Base-by-base conservation (phyloP, 2,329 filamentous ascomycete genomes). In the Camptophora hylomeconis region DNA sequence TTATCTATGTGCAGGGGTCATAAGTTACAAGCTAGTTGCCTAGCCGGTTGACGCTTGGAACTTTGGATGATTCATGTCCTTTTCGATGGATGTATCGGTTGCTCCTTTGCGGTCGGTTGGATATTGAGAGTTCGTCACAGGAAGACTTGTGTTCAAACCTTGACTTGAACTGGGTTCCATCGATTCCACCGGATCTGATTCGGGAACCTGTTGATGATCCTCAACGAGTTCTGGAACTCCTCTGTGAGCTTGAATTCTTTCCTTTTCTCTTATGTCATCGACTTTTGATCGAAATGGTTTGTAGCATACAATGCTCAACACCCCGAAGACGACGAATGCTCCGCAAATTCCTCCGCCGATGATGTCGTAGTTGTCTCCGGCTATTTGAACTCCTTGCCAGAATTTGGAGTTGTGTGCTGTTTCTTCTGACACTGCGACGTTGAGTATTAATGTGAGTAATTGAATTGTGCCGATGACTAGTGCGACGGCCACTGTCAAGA, bases 291-390 rank as follows among this genome's bases (percentile, higher is more conserved):
- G 67, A 86, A 87, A 94, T 0, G 81, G 81, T 40, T 67, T 69
- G 49, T 94, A 94, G 1, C 79, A 49, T 1, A 87, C 9, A 0
- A 92, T 68, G 5, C 81, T 83, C 0, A 80, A 62, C 0, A 72
- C 52, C 0, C 84, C 87, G 25, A 83, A 76, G 0, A 92, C 52
- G 0, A 93, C 56, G 44, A 95, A 95, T 0, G 81, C 63, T 0
- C 75, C 84, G 40, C 86, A 93, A 18, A 98, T 93, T 10, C 68
- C 69, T 1, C 81, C 89, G 7, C 86, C 84, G 24, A 93, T 75
- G 36, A 87, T 69, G 53, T 92, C 82, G 43, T 83, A 93, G 49
- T 84, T 67, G 39, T 93, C 81, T 0, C 80, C 74, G 1, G 79
- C 73, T 1, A 64, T 69, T 27, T 72, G 69, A 0, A 95, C 79